Evolutionary conservation across 805 yeast genomes (phyloP).

Genomic region (Cyberlindnera sargentensis): DNA sequence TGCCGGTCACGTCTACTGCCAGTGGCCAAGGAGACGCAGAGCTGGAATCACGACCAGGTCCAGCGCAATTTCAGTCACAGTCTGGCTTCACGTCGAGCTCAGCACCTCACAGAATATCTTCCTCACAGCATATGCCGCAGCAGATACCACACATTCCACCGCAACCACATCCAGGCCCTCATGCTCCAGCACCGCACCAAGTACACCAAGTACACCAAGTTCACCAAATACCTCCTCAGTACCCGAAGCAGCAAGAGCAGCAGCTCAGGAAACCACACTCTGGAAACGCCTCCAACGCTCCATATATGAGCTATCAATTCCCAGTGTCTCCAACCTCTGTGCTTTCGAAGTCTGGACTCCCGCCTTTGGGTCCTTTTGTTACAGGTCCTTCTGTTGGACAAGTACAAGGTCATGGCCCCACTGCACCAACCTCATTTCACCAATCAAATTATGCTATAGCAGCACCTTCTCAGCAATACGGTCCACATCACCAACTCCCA

Average conservation of each 20-base stretch:
- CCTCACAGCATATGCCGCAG: neutral
- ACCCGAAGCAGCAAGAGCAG: neutral
- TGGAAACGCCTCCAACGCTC: neutral
- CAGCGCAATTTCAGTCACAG: neutral
- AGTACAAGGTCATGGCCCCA: neutral
- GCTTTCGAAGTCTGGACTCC: neutral
- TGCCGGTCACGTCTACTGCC: neutral
- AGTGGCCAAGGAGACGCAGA: neutral
- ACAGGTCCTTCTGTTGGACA: too few relatives aligned
- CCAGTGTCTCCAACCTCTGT: neutral
- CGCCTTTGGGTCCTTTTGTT: neutral
- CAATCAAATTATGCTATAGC: too few relatives aligned
- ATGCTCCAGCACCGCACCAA: neutral
- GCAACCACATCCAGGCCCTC: neutral
- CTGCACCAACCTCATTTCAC: neutral
- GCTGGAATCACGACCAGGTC: neutral
- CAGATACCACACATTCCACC: neutral
- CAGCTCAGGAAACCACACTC: neutral
- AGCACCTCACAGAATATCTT: neutral
- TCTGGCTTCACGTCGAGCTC: neutral
- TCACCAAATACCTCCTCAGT: neutral
- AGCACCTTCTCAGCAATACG: neutral
- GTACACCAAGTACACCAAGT: neutral
- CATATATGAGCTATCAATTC: constrained; percentile 1
- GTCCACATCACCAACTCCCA: neutral